A percentile compares a stretch with the other conserved stretches of the same genome.
These are phyloP conservation scores for Colletotrichum graminicola DNA, from an alignment of 2,329 filamentous ascomycete genomes.

Conservation along the genomic window DNA sequence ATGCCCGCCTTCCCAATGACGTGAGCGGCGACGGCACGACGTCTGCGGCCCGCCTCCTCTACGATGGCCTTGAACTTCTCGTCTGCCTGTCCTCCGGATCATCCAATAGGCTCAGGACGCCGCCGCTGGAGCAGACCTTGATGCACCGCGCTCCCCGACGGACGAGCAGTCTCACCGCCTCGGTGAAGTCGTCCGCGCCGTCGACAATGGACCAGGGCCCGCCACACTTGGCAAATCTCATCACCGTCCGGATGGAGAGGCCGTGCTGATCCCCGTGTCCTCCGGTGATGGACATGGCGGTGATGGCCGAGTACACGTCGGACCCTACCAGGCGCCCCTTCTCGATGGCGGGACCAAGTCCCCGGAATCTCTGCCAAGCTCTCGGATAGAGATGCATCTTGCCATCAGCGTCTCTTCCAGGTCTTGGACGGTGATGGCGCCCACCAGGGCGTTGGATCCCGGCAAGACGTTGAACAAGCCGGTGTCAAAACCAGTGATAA, in stretches of 20 bases:
- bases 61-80: slow-evolving; percentile 59
- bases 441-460: slow-evolving; percentile 49
- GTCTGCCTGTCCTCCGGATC: slow-evolving; percentile 57
- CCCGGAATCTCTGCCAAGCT: slow-evolving; percentile 60
- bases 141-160: slow-evolving; percentile 62
- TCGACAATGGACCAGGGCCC: slow-evolving; percentile 55
- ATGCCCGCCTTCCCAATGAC: slow-evolving; percentile 62
- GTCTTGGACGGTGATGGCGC: slow-evolving; percentile 56
- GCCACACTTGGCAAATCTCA: slow-evolving; percentile 50
- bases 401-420: slow-evolving; percentile 57
- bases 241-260: slow-evolving; percentile 51
- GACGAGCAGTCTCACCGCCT: slow-evolving; percentile 57
- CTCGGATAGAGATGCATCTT: slow-evolving; percentile 65
- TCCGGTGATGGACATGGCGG: slow-evolving; percentile 59
- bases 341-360: slow-evolving; percentile 58
- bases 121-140: slow-evolving; percentile 60
- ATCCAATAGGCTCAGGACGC: slow-evolving; percentile 57
- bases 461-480: slow-evolving; percentile 42
- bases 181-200: slow-evolving; percentile 59
- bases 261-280: slow-evolving; percentile 62
- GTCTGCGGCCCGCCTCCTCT: slow-evolving; percentile 55
- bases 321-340: slow-evolving; percentile 60
- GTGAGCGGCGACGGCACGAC: slow-evolving; percentile 57
- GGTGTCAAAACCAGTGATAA: slow-evolving; percentile 41
- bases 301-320: slow-evolving; percentile 61